Evolutionary conservation across 768 basidiomycete species (phyloP).

Genomic region (Pleurotus salmoneostramineus): DNA sequence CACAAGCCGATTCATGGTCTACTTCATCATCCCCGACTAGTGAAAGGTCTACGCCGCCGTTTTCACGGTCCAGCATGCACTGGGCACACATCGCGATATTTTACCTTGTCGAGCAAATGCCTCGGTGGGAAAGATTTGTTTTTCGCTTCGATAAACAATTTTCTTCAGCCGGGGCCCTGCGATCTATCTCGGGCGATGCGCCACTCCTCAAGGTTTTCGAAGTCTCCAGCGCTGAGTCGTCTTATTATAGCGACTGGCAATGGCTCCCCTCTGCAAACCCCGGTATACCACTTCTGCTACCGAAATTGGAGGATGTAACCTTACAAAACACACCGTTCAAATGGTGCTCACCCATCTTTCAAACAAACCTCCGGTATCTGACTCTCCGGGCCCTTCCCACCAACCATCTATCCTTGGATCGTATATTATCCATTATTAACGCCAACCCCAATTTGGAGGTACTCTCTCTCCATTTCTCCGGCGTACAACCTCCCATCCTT

Average conservation of each 20-base stretch:
- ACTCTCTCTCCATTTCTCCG: conserved; percentile 59
- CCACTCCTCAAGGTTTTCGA: conserved; percentile 75
- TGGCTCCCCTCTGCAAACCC: conserved; percentile 62
- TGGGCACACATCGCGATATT: conserved; percentile 82
- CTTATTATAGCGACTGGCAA: conserved; percentile 62
- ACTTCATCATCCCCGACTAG: conserved; percentile 20
- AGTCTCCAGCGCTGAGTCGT: conserved; percentile 66
- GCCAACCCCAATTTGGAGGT: conserved; percentile 54
- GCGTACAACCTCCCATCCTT: conserved; percentile 58
- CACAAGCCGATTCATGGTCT: conserved; percentile 35
- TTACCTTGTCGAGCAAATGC: conserved; percentile 78
- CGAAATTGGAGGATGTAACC: conserved; percentile 53
- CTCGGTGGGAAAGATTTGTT: conserved; percentile 77
- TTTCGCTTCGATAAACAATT: conserved; percentile 80
- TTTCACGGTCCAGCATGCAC: conserved; percentile 49
- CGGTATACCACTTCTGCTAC: conserved; percentile 30
- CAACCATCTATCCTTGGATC: conserved; percentile 60
- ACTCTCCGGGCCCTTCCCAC: conserved; percentile 65
- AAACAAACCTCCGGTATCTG: conserved; percentile 50
- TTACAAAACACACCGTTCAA: conserved; percentile 74
- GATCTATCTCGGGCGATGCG: conserved; percentile 68
- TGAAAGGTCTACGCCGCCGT: conserved; percentile 19
- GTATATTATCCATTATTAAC: conserved; percentile 60
- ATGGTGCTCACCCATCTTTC: conserved; percentile 73
- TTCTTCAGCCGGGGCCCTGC: conserved; percentile 67